Evolutionary conservation across 2,329 filamentous ascomycete genomes (phyloP).

Genomic region (Amauroascus niger): DNA sequence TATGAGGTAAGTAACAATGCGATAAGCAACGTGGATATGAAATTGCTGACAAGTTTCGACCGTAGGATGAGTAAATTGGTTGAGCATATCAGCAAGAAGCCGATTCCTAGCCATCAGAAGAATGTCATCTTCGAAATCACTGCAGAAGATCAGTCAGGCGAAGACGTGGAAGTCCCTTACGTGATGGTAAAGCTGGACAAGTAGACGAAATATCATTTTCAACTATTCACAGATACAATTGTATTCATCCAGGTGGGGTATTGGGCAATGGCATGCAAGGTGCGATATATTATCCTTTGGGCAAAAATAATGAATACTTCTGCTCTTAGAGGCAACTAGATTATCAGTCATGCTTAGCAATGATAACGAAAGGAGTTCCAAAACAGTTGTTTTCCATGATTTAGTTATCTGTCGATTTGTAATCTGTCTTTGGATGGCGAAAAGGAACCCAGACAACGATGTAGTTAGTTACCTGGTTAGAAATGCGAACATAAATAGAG

Average conservation of each 20-base stretch:
- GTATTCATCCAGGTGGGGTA: not conserved
- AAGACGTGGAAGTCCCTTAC: constrained; percentile 95
- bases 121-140: constrained; percentile 96
- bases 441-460: not conserved
- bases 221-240: not conserved
- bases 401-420: constrained; percentile 3
- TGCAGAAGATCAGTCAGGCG: constrained; percentile 73
- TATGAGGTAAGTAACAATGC: constrained; percentile 50
- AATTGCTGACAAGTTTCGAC: constrained; percentile 27
- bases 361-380: not conserved
- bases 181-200: constrained; percentile 69
- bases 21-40: constrained; percentile 10
- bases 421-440: not conserved
- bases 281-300: not conserved
- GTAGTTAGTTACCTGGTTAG: too few relatives aligned
- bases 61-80: constrained; percentile 76
- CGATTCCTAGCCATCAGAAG: constrained; percentile 81
- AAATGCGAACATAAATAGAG: too few relatives aligned
- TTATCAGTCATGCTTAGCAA: constrained; percentile 6
- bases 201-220: not conserved
- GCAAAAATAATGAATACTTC: not conserved
- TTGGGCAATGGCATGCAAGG: not conserved
- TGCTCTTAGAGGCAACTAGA: not conserved
- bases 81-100: constrained; percentile 82
- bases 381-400: not conserved